A percentile compares a stretch with the other conserved stretches of the same genome.
These are phyloP conservation scores for Colletotrichum higginsianum DNA, from an alignment of 2,329 filamentous ascomycete species.

Conservation along the genomic window DNA sequence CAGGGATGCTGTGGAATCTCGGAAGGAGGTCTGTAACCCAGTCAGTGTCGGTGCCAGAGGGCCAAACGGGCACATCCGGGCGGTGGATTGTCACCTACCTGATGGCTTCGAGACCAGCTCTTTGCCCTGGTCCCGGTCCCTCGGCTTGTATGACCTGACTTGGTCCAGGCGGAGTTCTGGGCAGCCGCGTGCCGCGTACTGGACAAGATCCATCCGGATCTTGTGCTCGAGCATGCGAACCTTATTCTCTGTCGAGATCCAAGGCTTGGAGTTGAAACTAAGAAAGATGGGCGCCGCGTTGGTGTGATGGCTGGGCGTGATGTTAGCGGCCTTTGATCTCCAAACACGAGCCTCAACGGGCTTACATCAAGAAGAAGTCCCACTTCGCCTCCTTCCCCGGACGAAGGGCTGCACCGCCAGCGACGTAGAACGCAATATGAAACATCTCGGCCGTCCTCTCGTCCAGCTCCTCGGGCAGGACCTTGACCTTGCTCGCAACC, in stretches of 20 bases:
- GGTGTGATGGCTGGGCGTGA: constrained; percentile 76
- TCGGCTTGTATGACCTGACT: constrained; percentile 73
- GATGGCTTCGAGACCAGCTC: constrained; percentile 61
- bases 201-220: constrained; percentile 78
- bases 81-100: constrained; percentile 55
- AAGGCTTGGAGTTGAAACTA: constrained; percentile 72
- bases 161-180: constrained; percentile 73
- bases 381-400: constrained; percentile 78
- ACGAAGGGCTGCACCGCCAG: constrained; percentile 71
- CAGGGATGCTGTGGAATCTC: constrained; percentile 63
- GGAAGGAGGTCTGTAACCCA: constrained; percentile 58
- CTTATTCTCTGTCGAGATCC: constrained; percentile 73
- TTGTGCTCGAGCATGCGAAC: constrained; percentile 85
- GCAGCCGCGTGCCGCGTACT: constrained; percentile 79
- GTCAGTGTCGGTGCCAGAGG: neutral
- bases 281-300: constrained; percentile 83
- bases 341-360: neutral
- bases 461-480: constrained; percentile 70
- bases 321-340: constrained; percentile 12
- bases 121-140: constrained; percentile 53
- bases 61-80: constrained; percentile 2
- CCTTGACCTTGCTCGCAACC: constrained; percentile 71
- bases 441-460: constrained; percentile 75
- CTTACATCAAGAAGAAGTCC: constrained; percentile 82
- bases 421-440: constrained; percentile 69